Percentiles rank a stretch among this genome's conserved stretches.
Conservation (phyloP, 495 filamentous ascomycete species). For the Ascodesmis nigricans region DNA sequence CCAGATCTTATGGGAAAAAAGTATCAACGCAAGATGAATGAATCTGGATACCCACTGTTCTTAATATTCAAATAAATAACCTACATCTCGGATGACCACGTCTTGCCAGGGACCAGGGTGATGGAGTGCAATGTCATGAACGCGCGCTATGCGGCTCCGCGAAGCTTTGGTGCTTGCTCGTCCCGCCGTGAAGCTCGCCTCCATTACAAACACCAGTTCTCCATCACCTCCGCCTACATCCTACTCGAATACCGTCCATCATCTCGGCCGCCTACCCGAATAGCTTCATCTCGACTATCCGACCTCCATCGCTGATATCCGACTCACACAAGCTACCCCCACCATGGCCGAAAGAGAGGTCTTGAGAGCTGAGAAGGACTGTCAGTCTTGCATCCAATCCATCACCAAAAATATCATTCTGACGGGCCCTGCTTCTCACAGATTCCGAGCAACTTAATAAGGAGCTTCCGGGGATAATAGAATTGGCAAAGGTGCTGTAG, state of each 20-base stretch:
- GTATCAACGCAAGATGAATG: no score
- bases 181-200: no score
- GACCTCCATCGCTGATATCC: conserved; percentile 1
- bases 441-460: conserved; percentile 77
- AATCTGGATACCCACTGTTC: no score
- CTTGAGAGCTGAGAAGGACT: conserved; percentile 40
- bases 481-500: conserved; percentile 53
- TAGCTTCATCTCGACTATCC: no score
- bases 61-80: no score
- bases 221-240: conserved; percentile 4
- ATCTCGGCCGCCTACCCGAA: background rate
- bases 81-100: no score
- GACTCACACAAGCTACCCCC: conserved; percentile 3
- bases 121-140: no score
- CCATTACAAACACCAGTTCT: no score
- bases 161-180: no score
- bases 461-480: conserved; percentile 68
- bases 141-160: no score
- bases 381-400: conserved; percentile 6
- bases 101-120: no score
- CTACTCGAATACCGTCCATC: conserved; percentile 2
- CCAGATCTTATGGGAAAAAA: no score
- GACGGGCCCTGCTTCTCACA: background rate
- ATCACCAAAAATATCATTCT: conserved; percentile 1
- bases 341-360: conserved; percentile 24